Percentiles rank a stretch among this genome's conserved stretches.
Evolutionary conservation across 164 flowering plant genomes (phyloP).

Genomic region (Berberis vulgaris): DNA sequence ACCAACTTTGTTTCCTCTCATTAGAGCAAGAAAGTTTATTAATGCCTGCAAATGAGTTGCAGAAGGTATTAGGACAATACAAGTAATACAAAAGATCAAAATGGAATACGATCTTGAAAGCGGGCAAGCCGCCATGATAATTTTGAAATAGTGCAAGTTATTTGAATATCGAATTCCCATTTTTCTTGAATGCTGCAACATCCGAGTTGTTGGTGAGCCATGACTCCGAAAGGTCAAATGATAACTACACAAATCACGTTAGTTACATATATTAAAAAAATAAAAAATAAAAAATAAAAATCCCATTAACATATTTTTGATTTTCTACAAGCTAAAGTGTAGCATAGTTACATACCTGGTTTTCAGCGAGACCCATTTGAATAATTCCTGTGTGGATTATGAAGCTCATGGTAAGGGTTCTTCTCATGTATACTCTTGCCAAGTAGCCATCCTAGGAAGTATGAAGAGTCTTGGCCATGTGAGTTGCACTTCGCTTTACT

Average conservation of each 20-base stretch:
- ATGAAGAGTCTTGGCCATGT: conserved; percentile 23
- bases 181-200: conserved; percentile 48
- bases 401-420: conserved; percentile 18
- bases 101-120: conserved; percentile 53
- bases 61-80: no score
- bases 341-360: background rate
- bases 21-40: conserved; percentile 59
- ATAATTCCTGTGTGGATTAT: conserved; percentile 22
- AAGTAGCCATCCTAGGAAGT: conserved; percentile 24
- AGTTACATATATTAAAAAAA: no score
- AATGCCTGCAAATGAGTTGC: conserved; percentile 38
- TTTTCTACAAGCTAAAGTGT: conserved; percentile 18
- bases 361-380: background rate
- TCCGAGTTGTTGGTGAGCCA: conserved; percentile 30
- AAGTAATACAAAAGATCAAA: background rate
- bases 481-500: conserved; percentile 19
- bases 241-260: no score
- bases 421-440: conserved; percentile 13
- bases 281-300: no score
- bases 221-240: no score
- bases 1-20: conserved; percentile 58
- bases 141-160: conserved; percentile 57
- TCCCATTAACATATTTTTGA: no score
- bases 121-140: conserved; percentile 65
- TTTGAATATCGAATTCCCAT: conserved; percentile 24